These are phyloP conservation scores for Xylariaceae sp. DNA, from an alignment of 2,329 filamentous ascomycete genomes.

Conservation along the genomic window DNA sequence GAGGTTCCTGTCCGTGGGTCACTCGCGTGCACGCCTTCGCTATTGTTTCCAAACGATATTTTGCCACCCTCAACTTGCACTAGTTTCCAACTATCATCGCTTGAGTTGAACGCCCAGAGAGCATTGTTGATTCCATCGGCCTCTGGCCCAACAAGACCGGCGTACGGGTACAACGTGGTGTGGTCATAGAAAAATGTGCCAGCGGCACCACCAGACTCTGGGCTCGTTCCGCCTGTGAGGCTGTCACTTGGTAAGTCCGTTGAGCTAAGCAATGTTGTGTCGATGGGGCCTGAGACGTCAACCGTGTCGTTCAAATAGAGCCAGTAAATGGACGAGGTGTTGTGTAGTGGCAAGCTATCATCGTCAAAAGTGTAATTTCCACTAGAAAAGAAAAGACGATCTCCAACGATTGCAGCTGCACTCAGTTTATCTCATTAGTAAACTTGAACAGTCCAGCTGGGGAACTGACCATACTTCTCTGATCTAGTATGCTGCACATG, in stretches of 20 bases:
- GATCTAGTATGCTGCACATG: conserved; percentile 26
- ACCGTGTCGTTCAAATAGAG: conserved; percentile 25
- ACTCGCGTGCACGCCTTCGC: conserved; percentile 22
- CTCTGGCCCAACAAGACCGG: conserved; percentile 15
- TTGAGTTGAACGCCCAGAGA: conserved; percentile 31
- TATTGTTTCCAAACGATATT: conserved; percentile 17
- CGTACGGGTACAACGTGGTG: conserved; percentile 29
- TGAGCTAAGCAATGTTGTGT: conserved; percentile 19
- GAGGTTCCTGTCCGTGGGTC: conserved; percentile 27
- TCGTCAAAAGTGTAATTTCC: conserved; percentile 32
- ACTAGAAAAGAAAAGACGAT: conserved; percentile 32
- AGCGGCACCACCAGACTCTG: conserved; percentile 4
- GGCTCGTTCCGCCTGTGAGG: conserved; percentile 10
- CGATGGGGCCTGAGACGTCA: conserved; percentile 24
- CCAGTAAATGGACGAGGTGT: conserved; percentile 26
- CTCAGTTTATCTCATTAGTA: conserved; percentile 2
- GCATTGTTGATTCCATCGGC: conserved; percentile 14
- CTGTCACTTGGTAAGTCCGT: conserved; percentile 15
- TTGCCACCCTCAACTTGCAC: conserved; percentile 16
- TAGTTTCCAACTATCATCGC: conserved; percentile 14
- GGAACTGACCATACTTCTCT: conserved; percentile 33
- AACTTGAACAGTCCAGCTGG: too few relatives aligned
- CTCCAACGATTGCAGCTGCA: conserved; percentile 29
- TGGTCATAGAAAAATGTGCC: conserved; percentile 30
- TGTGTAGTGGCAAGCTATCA: conserved; percentile 16